phyloP scores from a whole-genome alignment of 495 filamentous ascomycete genomes.

The Penicillium coffeae region DNA sequence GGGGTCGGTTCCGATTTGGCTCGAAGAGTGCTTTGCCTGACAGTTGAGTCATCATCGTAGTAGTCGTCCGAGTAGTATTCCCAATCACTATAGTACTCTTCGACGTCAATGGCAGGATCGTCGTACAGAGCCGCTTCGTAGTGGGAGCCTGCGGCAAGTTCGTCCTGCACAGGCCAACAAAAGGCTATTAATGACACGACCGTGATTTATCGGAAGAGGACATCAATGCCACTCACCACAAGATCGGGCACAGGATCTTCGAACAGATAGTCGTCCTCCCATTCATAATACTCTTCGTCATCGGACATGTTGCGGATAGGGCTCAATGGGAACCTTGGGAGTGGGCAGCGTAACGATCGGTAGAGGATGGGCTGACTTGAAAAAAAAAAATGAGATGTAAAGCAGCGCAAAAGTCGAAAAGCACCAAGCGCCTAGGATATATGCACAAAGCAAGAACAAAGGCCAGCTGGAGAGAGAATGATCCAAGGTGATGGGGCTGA shows the following conservation, averaged over 20 bases:
- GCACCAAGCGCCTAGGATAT: not conserved
- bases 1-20: conserved; percentile 13
- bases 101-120: conserved; percentile 38
- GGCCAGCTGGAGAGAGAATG: not conserved
- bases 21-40: conserved; percentile 11
- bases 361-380: too few relatives aligned
- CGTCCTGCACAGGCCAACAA: conserved; percentile 37
- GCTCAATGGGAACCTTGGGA: not conserved
- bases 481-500: conserved; percentile 15
- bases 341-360: not conserved
- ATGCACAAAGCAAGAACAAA: not conserved
- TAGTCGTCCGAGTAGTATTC: conserved; percentile 50
- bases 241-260: conserved; percentile 41
- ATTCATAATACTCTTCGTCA: conserved; percentile 48
- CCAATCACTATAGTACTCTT: conserved; percentile 48
- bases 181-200: conserved; percentile 1
- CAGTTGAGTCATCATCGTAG: conserved; percentile 44
- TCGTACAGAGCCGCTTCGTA: conserved; percentile 40
- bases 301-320: conserved; percentile 38
- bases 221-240: conserved; percentile 43
- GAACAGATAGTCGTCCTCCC: conserved; percentile 40
- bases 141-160: conserved; percentile 42
- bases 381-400: too few relatives aligned
- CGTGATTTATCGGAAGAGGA: too few relatives aligned
- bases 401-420: not conserved